phyloP scores from a whole-genome alignment of 257 asterid genomes.

The Schizonepeta tenuifolia region DNA sequence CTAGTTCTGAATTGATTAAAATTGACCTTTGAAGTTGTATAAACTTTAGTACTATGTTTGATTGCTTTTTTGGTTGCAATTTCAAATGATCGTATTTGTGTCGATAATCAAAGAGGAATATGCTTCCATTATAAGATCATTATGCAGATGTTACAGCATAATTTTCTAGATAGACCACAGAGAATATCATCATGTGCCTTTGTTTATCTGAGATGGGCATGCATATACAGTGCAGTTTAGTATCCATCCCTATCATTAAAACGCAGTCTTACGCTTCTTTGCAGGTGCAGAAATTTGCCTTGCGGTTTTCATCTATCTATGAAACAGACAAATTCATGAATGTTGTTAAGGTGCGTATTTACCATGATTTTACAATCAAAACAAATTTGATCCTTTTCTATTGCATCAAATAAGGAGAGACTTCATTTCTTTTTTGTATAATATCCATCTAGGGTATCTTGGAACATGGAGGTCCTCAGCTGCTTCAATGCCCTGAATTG shows the following conservation, averaged over 20 bases:
- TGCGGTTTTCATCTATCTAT: conserved; percentile 51
- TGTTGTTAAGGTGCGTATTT: conserved; percentile 61
- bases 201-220: conserved; percentile 14
- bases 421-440: conserved; percentile 14
- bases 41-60: not conserved
- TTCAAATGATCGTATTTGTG: not conserved
- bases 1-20: not conserved
- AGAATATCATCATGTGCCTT: not conserved
- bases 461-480: conserved; percentile 39
- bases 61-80: not conserved
- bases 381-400: conserved; percentile 5
- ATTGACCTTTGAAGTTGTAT: not conserved
- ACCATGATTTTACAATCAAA: not conserved
- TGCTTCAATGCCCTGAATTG: conserved; percentile 41
- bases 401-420: conserved; percentile 21
- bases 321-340: conserved; percentile 69
- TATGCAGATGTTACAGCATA: not conserved
- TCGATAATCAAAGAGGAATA: not conserved
- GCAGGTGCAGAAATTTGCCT: conserved; percentile 78
- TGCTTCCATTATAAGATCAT: conserved; percentile 10
- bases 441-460: conserved; percentile 53
- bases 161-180: conserved; percentile 14
- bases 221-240: conserved; percentile 15
- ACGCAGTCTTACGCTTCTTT: conserved; percentile 20
- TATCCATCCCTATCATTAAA: not conserved